Percentiles rank a stretch among this genome's conserved stretches.
phyloP scores from a whole-genome alignment of 2,329 filamentous ascomycete genomes.

The Penicillium sp. region DNA sequence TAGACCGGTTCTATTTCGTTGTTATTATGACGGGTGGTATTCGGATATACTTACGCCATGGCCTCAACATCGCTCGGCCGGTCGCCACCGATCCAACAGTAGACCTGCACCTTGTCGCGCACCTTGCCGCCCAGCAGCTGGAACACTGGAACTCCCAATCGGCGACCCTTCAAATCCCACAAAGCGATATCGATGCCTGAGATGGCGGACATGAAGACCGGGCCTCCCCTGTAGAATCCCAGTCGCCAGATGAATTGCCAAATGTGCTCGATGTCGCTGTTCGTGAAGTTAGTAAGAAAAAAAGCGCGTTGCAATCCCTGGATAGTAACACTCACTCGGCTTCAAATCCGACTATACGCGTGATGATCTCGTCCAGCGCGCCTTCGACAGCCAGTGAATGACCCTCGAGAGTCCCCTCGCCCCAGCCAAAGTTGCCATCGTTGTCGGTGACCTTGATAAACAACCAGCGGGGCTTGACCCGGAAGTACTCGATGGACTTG shows the following conservation, averaged over 20 bases:
- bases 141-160: constrained; percentile 68
- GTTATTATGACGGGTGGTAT: neutral
- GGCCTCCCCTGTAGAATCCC: constrained; percentile 75
- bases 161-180: constrained; percentile 75
- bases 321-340: constrained; percentile 59
- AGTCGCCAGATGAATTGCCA: constrained; percentile 74
- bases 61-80: constrained; percentile 66
- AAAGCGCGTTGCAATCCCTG: neutral
- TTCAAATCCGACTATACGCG: constrained; percentile 65
- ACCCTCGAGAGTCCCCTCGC: constrained; percentile 73
- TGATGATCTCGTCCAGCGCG: constrained; percentile 66
- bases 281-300: neutral
- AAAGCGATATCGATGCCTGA: constrained; percentile 77
- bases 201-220: constrained; percentile 78
- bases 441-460: constrained; percentile 77
- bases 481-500: constrained; percentile 70
- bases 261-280: constrained; percentile 75
- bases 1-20: neutral
- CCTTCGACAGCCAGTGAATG: constrained; percentile 76
- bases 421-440: constrained; percentile 69
- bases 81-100: constrained; percentile 78
- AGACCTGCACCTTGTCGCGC: constrained; percentile 68
- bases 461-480: constrained; percentile 74
- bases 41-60: constrained; percentile 47
- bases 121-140: constrained; percentile 75